phyloP scores from a whole-genome alignment of 441 rosid species.

The California macrophylla region DNA sequence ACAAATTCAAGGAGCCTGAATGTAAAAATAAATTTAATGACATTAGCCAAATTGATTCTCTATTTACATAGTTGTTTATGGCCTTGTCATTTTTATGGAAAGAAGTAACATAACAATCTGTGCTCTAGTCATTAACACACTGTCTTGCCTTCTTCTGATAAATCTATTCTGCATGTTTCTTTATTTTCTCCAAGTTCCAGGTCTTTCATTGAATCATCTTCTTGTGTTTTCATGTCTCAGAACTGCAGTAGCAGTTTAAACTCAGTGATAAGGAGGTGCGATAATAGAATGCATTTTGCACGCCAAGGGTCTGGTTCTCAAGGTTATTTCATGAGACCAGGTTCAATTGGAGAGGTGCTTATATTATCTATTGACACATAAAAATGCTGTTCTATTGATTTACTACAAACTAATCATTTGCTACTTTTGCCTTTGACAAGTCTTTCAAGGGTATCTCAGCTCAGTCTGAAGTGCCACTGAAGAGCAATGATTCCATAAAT shows the following conservation, averaged over 20 bases:
- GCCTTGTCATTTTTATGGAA: background rate
- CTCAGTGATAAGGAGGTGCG: conserved; percentile 41
- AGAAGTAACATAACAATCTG: too few relatives aligned
- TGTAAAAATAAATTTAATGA: too few relatives aligned
- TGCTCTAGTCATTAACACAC: background rate
- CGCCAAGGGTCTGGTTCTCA: conserved; percentile 64
- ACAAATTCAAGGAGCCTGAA: too few relatives aligned
- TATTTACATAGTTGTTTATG: too few relatives aligned
- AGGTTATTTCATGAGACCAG: conserved; percentile 62
- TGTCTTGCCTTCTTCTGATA: background rate
- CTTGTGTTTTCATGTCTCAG: conserved; percentile 27
- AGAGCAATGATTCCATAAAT: conserved; percentile 19
- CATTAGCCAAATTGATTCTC: too few relatives aligned
- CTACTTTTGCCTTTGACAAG: background rate
- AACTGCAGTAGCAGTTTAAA: conserved; percentile 63
- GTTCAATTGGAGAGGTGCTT: conserved; percentile 40
- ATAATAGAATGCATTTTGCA: conserved; percentile 46
- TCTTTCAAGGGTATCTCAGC: conserved; percentile 9
- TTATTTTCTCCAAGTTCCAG: background rate
- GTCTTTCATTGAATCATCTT: background rate
- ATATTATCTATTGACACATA: background rate
- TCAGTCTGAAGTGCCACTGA: conserved; percentile 10
- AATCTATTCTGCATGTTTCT: background rate
- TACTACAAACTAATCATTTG: conserved; percentile 6
- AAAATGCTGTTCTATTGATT: conserved; percentile 1